These are phyloP conservation scores for Triticum turgidum DNA, from an alignment of 176 grass and related monocot species.

Conservation along the genomic window DNA sequence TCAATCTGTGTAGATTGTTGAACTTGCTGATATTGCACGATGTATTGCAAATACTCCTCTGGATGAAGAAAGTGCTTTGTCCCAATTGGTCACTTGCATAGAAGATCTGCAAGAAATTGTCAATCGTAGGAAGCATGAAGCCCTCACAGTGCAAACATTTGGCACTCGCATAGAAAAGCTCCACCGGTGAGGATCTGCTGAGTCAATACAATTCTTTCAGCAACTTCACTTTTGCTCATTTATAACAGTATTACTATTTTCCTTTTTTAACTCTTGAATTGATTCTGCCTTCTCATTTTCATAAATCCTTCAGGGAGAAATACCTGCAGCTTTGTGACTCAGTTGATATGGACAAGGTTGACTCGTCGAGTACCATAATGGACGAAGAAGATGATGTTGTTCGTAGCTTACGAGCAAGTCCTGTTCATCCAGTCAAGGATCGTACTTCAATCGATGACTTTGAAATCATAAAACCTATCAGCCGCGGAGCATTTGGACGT, in stretches of 20 bases:
- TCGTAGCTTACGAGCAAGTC: slow-evolving; percentile 89
- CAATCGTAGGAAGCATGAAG: slow-evolving; percentile 81
- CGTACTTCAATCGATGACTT: slow-evolving; percentile 99
- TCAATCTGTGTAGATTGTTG: slow-evolving; percentile 66
- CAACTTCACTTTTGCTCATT: slow-evolving; percentile 5
- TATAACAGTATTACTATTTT: slow-evolving; percentile 22
- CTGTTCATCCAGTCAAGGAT: slow-evolving; percentile 92
- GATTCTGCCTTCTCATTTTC: slow-evolving; percentile 25
- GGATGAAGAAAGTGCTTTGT: slow-evolving; percentile 88
- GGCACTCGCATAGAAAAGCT: slow-evolving; percentile 97
- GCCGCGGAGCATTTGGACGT: slow-evolving; percentile 96
- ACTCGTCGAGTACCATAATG: slow-evolving; percentile 84
- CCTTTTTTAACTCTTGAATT: slow-evolving; percentile 26
- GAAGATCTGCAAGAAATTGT: slow-evolving; percentile 99
- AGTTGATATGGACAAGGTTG: slow-evolving; percentile 91
- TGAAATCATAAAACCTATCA: slow-evolving; percentile 99
- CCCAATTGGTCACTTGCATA: slow-evolving; percentile 92
- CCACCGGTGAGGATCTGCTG: slow-evolving; percentile 63
- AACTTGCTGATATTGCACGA: slow-evolving; percentile 98
- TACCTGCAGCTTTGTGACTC: slow-evolving; percentile 96
- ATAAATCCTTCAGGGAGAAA: slow-evolving; percentile 72
- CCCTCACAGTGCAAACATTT: slow-evolving; percentile 98
- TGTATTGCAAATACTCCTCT: slow-evolving; percentile 84
- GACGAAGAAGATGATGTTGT: slow-evolving; percentile 99
- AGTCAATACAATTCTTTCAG: background rate